These are phyloP conservation scores for Hemerocallis citrina DNA, from an alignment of 106 monocot genomes.

Conservation along the genomic window DNA sequence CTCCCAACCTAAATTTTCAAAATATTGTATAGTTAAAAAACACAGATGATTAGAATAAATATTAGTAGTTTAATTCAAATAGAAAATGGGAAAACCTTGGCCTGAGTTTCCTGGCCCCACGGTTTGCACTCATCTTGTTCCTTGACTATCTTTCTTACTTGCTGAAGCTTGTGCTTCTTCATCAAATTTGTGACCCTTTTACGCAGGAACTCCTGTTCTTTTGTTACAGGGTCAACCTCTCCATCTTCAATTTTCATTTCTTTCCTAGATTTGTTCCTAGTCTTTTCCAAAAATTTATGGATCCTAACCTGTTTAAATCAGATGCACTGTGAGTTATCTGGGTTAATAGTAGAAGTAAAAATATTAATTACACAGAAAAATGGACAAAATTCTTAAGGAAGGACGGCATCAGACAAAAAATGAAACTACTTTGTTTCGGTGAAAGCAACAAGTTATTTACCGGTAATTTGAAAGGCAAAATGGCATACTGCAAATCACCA, in stretches of 20 bases:
- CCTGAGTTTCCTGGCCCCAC: constrained; percentile 79
- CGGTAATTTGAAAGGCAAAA: too few species aligned
- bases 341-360: too few species aligned
- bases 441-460: too few species aligned
- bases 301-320: constrained; percentile 74
- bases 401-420: too few species aligned
- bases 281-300: constrained; percentile 72
- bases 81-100: constrained; percentile 43
- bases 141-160: constrained; percentile 73
- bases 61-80: background rate
- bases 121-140: constrained; percentile 55
- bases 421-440: too few species aligned
- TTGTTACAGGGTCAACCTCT: constrained; percentile 25
- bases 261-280: constrained; percentile 51
- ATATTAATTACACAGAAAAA: too few species aligned
- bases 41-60: background rate
- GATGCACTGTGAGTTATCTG: too few species aligned
- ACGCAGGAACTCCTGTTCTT: constrained; percentile 58
- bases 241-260: constrained; percentile 20
- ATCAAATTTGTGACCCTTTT: constrained; percentile 77
- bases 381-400: too few species aligned
- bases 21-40: background rate
- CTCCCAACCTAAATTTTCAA: constrained; percentile 73
- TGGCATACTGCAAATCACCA: too few species aligned
- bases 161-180: constrained; percentile 70